Evolutionary conservation across 129 eudicot species (phyloP).

Genomic region (Erigeron canadensis): DNA sequence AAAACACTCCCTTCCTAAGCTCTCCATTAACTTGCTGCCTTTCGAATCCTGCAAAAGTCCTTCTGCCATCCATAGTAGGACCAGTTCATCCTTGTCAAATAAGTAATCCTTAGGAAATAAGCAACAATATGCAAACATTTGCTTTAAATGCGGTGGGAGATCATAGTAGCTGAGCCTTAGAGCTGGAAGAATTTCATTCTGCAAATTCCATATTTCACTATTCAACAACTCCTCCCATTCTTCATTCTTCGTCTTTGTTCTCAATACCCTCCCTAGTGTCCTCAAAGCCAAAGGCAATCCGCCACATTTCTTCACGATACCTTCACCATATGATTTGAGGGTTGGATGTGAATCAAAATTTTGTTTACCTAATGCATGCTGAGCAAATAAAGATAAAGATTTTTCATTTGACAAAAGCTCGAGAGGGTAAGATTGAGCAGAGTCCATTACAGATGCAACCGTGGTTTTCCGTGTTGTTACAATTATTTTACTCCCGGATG

Average conservation of each 20-base stretch:
- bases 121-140: conserved; percentile 37
- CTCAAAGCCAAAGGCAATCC: conserved; percentile 39
- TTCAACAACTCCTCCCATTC: conserved; percentile 32
- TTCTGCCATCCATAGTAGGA: conserved; percentile 38
- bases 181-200: conserved; percentile 30
- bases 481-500: conserved; percentile 46
- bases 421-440: conserved; percentile 24
- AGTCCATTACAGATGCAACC: conserved; percentile 29
- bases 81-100: conserved; percentile 30
- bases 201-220: conserved; percentile 31
- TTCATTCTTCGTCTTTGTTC: neutral
- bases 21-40: conserved; percentile 28
- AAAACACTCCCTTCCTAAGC: conserved; percentile 26
- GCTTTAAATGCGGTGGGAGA: conserved; percentile 38
- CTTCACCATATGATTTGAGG: conserved; percentile 32
- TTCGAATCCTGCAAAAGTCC: conserved; percentile 22
- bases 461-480: conserved; percentile 40
- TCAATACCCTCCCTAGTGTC: conserved; percentile 32
- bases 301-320: conserved; percentile 29
- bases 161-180: conserved; percentile 39
- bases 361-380: conserved; percentile 29
- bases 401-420: conserved; percentile 25
- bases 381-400: conserved; percentile 33
- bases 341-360: conserved; percentile 22
- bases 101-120: conserved; percentile 35